These are phyloP conservation scores for Vaccinium corymbosum DNA, from an alignment of 148 eudicot species.

Conservation along the genomic window DNA sequence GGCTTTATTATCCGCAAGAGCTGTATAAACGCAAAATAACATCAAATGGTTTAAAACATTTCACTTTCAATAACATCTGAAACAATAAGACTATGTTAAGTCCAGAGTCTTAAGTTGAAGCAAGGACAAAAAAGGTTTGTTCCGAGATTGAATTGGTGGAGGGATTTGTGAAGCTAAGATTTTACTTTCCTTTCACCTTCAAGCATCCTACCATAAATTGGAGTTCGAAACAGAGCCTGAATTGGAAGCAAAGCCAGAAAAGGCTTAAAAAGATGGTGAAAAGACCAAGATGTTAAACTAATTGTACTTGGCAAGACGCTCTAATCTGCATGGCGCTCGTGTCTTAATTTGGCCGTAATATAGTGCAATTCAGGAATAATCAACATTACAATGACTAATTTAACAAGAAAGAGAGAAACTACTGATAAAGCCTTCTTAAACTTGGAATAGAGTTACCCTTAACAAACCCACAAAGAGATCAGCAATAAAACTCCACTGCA, in stretches of 20 bases:
- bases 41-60: constrained; percentile 2
- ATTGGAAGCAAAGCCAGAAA: background rate
- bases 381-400: background rate
- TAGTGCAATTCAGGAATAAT: background rate
- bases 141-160: background rate
- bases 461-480: constrained; percentile 95
- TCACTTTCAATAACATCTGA: background rate
- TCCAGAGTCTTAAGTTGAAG: background rate
- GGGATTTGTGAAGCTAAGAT: background rate
- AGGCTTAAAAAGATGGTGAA: background rate
- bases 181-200: background rate
- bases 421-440: background rate
- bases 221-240: background rate
- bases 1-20: constrained; percentile 24
- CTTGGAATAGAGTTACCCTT: constrained; percentile 49
- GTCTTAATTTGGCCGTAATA: constrained; percentile 33
- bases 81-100: background rate
- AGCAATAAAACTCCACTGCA: constrained; percentile 97
- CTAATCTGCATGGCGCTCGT: constrained; percentile 31
- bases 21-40: constrained; percentile 23
- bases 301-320: constrained; percentile 36
- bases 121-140: background rate
- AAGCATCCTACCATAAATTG: background rate
- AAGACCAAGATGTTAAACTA: constrained; percentile 18
- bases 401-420: background rate